Percentiles rank a stretch among this genome's conserved stretches.
Evolutionary conservation across 257 asterid species (phyloP).

Genomic region (Fraxinus excelsior): DNA sequence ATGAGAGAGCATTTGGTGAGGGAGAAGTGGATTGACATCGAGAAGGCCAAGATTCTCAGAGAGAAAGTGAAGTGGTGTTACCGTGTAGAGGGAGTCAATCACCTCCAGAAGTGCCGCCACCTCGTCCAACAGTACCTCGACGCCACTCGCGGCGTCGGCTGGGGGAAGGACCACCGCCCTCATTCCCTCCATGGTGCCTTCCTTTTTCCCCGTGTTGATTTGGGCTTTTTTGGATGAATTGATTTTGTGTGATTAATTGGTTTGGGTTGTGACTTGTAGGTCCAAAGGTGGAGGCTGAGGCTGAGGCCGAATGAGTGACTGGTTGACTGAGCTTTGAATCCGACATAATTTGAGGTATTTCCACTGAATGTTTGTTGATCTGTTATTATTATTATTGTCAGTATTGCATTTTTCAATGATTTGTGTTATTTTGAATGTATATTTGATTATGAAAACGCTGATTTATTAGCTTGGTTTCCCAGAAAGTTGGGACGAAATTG

Average conservation of each 20-base stretch:
- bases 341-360: conserved; percentile 37
- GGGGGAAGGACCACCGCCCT: conserved; percentile 97
- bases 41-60: conserved; percentile 88
- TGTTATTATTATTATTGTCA: neutral
- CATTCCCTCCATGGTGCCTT: conserved; percentile 65
- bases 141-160: conserved; percentile 88
- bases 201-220: neutral
- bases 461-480: no score
- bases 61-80: conserved; percentile 93
- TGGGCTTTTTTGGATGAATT: neutral
- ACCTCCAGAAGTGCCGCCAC: conserved; percentile 94
- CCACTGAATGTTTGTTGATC: neutral
- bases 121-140: conserved; percentile 88
- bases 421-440: neutral
- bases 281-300: conserved; percentile 52
- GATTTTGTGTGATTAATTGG: neutral
- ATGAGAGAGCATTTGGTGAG: conserved; percentile 90
- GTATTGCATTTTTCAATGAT: neutral
- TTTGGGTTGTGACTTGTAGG: conserved; percentile 32
- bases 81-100: conserved; percentile 84
- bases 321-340: conserved; percentile 5
- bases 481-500: neutral
- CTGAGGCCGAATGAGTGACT: conserved; percentile 37
- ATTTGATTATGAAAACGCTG: no score
- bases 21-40: conserved; percentile 96